Conservation (phyloP, 2,329 filamentous ascomycete species). For the Furcasterigmium sp. region DNA sequence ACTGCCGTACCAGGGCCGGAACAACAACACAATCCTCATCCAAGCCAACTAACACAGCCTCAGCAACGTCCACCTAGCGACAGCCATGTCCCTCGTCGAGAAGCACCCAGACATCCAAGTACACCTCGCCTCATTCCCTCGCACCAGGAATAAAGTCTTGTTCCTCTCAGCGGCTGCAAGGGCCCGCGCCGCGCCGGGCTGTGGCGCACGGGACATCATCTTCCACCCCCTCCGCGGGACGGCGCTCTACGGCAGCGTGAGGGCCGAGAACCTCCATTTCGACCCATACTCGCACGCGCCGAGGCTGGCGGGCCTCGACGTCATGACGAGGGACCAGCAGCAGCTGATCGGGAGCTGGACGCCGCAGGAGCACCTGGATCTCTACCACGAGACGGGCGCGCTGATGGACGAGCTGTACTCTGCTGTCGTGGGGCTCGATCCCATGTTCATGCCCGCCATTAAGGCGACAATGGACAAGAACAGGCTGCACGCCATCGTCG, state of each 20-base stretch:
- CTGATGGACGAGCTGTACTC: conserved; percentile 25
- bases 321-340: conserved; percentile 11
- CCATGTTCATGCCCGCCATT: neutral
- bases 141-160: conserved; percentile 7
- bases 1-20: no score
- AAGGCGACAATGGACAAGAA: conserved; percentile 16
- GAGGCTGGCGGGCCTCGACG: conserved; percentile 11
- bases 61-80: conserved; percentile 30
- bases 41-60: conserved; percentile 25
- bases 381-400: conserved; percentile 17
- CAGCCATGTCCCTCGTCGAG: conserved; percentile 25
- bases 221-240: conserved; percentile 19
- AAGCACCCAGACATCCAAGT: conserved; percentile 23
- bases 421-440: conserved; percentile 24
- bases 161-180: conserved; percentile 10
- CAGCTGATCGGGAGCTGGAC: conserved; percentile 21
- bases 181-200: conserved; percentile 6
- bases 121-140: conserved; percentile 27
- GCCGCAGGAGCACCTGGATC: conserved; percentile 20
- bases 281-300: conserved; percentile 13
- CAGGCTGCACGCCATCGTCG: conserved; percentile 28
- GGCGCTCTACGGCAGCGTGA: conserved; percentile 4
- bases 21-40: conserved; percentile 26
- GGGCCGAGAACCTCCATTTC: conserved; percentile 10
- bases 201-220: conserved; percentile 12